Base-by-base conservation (phyloP, 768 basidiomycete species). In the Phlebiopsis gigantea region DNA sequence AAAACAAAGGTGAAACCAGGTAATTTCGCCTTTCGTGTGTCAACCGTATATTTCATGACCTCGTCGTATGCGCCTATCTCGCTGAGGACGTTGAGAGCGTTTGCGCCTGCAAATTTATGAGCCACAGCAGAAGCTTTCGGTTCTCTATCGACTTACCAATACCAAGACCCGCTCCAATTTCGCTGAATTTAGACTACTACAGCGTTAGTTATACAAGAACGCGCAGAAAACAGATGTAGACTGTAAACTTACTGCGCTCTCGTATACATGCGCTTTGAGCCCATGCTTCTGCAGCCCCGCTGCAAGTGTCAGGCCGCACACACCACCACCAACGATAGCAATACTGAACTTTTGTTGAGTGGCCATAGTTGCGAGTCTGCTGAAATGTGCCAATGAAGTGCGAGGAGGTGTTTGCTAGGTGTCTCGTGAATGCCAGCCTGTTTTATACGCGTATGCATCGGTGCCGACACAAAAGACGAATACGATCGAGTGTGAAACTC, bases 261-360 rank as follows among this genome's bases (percentile, higher is more conserved):
- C 34, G 34, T 39, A 46, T 15, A 46, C 6, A 2, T 43, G 69
- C 15, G 77, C 76, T 12, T 70, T 63, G 28, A 83, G 67, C 1
- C 81, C 80, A 3, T 68, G 69, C 39, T 67, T 71, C n/a, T 62
- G 50, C 28, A 84, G 71, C 29, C 69, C 76, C 46, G 76, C 70
- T 1, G 81, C 80, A 58, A 75, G 76, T 1, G 76, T 71, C 15
- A 84, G 66, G 9, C 81, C 80, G 55, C 75, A 77, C 65, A 83
- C 75, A 12, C 83, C 81, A 21, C 81, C 81, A 21, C 82, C 82
- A 1, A 83, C 71, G 29, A 84, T 76, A 0, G 80, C 80, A 26
- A 83, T 51, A 15, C 49, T 34, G 5, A 49, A 24, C 4, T 48
- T 29, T 26, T 42, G 3, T 17, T 10, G 34, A 2, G 12, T 17